Conservation (phyloP, 495 filamentous ascomycete species). For the Penicillium coprophilum region DNA sequence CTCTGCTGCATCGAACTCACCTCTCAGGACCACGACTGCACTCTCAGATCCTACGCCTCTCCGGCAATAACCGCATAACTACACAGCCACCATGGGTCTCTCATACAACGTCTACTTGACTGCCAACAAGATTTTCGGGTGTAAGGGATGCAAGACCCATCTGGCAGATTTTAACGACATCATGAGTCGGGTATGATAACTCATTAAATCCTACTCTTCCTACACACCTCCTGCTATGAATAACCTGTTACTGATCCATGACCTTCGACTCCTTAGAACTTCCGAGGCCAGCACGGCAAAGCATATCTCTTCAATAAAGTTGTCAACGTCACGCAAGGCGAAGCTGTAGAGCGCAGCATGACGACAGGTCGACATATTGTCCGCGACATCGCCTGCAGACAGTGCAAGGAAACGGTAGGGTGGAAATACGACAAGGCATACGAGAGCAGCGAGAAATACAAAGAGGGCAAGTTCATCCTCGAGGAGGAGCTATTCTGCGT, state of each 20-base stretch:
- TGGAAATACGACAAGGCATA: constrained; percentile 99
- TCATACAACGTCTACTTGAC: constrained; percentile 95
- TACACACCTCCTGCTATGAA: constrained; percentile 7
- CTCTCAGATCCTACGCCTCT: not conserved
- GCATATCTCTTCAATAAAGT: constrained; percentile 94
- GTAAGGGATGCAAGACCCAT: constrained; percentile 94
- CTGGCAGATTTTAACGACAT: constrained; percentile 94
- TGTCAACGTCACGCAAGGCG: constrained; percentile 80
- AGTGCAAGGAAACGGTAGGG: constrained; percentile 88
- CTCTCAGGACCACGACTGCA: constrained; percentile 1
- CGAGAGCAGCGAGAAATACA: constrained; percentile 91
- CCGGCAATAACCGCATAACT: constrained; percentile 10
- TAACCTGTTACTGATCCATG: constrained; percentile 15
- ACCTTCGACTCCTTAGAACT: constrained; percentile 64
- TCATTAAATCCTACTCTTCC: constrained; percentile 16
- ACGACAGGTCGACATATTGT: constrained; percentile 96
- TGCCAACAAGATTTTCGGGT: constrained; percentile 87
- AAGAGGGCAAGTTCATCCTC: constrained; percentile 96
- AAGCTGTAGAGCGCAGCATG: constrained; percentile 92
- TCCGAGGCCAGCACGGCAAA: constrained; percentile 97
- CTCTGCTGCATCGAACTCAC: constrained; percentile 13
- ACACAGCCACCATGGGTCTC: constrained; percentile 71
- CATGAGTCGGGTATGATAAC: constrained; percentile 72
- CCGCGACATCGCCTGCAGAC: constrained; percentile 83
- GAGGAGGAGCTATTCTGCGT: constrained; percentile 87